Conservation (phyloP, 768 basidiomycete genomes). For the Nidula microcarpa region DNA sequence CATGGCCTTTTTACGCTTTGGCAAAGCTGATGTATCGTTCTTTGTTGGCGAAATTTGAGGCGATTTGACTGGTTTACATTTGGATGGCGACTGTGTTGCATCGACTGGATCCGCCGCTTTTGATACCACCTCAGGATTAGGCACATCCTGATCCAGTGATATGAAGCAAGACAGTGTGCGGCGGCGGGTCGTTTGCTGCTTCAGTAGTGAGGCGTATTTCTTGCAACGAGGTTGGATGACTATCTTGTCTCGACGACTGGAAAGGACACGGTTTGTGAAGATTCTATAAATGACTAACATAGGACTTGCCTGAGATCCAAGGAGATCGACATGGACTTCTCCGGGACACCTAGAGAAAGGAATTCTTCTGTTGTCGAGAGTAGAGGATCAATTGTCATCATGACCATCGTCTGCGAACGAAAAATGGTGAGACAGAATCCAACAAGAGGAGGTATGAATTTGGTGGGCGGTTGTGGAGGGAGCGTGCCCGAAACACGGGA, state of each 20-base stretch:
- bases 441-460: too few relatives aligned
- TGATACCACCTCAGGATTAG: neutral
- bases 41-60: too few relatives aligned
- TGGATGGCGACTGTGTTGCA: neutral
- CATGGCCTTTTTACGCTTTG: neutral
- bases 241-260: constrained; percentile 5
- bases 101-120: neutral
- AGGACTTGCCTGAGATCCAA: constrained; percentile 6
- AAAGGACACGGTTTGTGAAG: neutral
- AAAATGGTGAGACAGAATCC: neutral
- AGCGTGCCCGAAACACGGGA: too few relatives aligned
- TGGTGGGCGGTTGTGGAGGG: too few relatives aligned
- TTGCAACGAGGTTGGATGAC: constrained; percentile 9
- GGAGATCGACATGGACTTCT: neutral
- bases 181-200: constrained; percentile 1
- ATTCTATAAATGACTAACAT: neutral
- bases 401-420: neutral
- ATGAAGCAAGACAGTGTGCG: constrained; percentile 7
- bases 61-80: neutral
- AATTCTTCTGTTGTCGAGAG: neutral
- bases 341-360: neutral
- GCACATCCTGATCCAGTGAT: neutral
- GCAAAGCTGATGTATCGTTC: neutral
- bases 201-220: constrained; percentile 1
- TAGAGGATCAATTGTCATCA: neutral